phyloP scores from a whole-genome alignment of 768 basidiomycete species.

The Calocybe indica region DNA sequence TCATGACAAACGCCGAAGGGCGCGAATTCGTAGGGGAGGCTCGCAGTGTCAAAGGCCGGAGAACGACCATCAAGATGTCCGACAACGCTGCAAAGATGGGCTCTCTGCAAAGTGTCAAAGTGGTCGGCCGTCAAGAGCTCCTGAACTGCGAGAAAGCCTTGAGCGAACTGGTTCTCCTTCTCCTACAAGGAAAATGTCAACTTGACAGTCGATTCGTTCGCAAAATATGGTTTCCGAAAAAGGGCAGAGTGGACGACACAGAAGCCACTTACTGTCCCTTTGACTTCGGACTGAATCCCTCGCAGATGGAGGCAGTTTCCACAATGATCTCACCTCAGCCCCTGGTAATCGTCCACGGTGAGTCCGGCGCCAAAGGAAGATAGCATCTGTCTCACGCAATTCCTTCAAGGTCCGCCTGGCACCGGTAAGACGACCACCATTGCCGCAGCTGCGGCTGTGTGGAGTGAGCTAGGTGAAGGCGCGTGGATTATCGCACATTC shows the following conservation, averaged over 20 bases:
- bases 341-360: conserved; percentile 35
- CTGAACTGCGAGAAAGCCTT: conserved; percentile 33
- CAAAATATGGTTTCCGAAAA: conserved; percentile 33
- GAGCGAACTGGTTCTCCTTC: conserved; percentile 28
- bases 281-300: conserved; percentile 24
- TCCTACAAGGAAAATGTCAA: conserved; percentile 25
- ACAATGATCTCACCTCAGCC: conserved; percentile 27
- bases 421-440: conserved; percentile 53
- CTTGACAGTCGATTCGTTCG: conserved; percentile 29
- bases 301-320: conserved; percentile 28
- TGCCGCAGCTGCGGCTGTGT: conserved; percentile 32
- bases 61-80: conserved; percentile 25
- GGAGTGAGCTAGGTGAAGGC: conserved; percentile 18
- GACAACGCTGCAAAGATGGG: conserved; percentile 12
- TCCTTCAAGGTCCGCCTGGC: conserved; percentile 37
- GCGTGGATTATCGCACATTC: conserved; percentile 43
- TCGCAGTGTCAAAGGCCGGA: conserved; percentile 23
- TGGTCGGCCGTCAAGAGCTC: conserved; percentile 34
- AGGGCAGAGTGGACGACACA: neutral
- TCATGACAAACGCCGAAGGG: conserved; percentile 28
- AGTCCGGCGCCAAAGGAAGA: neutral
- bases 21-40: conserved; percentile 24
- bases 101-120: conserved; percentile 23
- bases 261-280: neutral
- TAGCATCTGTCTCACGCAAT: neutral